Base-by-base conservation (phyloP, 176 grass and related monocot species). In the Tuctoria greenei region DNA sequence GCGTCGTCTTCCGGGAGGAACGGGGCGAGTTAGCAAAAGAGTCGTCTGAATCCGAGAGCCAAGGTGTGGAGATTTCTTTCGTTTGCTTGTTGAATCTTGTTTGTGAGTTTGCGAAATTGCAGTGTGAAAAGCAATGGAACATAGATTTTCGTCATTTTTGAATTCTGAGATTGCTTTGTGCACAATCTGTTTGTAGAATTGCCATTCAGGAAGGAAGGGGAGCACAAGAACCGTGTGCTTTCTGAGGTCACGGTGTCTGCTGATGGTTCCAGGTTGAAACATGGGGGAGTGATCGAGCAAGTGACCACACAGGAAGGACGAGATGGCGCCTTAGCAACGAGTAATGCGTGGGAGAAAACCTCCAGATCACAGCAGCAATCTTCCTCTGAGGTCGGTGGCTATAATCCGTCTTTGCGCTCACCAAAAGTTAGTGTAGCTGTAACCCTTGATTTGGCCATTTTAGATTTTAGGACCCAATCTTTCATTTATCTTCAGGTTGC, bases 161-260 rank as follows among this genome's bases (percentile, higher is more conserved):
- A 51, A 2, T 69, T 73, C 83, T 78, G 46, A 75, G 45, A 75
- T 15, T 26, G 15, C n/a, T 57, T 21, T 73, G 62, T 27, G 6
- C 42, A n/a, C 26, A 43, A 84, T 71, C 36, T 72, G 41, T 78
- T 67, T 78, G 50, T 34, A 78, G 87, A 85, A 78, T 81, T 74
- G 39, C 72, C 36, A 20, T 59, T 13, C 44, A 61, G 18, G 27
- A 82, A 67, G 27, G 23, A 3, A 31, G 65, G 43, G 36, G 66
- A 76, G 72, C 72, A 86, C 65, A 86, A 59, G 65, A 89, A 59
- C 61, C 73, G 82, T 25, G 78, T 74, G 52, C 87, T 89, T 5
- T 73, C 78, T n/a, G 78, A 78, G 56, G n/a, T 18, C 17, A 41
- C n/a, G 7, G 66, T 36, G 3, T 50, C 61, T 61, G 82, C 51